These are phyloP conservation scores for Aegilops longissima DNA, from an alignment of 176 grass and related monocot species.

Conservation along the genomic window DNA sequence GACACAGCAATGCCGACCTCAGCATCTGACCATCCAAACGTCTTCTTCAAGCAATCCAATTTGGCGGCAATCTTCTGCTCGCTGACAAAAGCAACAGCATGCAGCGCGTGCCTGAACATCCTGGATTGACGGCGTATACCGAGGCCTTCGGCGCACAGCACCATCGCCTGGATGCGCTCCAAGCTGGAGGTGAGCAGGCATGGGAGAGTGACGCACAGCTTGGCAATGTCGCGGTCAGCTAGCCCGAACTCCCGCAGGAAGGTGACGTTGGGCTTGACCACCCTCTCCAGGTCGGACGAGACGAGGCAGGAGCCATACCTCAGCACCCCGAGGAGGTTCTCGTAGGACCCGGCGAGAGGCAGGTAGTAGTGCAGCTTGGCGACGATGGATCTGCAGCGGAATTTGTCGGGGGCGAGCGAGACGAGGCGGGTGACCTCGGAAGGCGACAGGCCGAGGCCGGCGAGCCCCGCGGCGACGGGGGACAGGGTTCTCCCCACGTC, in stretches of 20 bases:
- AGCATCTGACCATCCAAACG: not conserved
- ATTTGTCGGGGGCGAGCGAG: not conserved
- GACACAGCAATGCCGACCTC: not conserved
- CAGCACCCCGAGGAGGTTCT: not conserved
- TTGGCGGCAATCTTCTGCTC: not conserved
- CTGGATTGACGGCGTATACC: not conserved
- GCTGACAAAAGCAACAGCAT: not conserved
- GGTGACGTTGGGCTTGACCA: not conserved
- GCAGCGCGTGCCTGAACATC: not conserved
- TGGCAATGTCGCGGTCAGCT: not conserved
- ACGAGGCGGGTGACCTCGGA: conserved; percentile 5
- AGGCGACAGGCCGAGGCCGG: not conserved
- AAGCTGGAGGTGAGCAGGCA: not conserved
- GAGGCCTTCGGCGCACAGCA: not conserved
- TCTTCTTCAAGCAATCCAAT: not conserved
- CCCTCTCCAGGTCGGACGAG: not conserved
- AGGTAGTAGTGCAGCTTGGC: conserved; percentile 26
- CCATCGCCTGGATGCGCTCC: not conserved
- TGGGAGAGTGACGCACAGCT: not conserved
- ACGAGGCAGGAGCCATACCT: not conserved
- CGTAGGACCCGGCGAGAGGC: not conserved
- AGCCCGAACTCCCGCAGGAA: not conserved
- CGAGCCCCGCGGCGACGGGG: conserved; percentile 10
- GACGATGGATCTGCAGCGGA: not conserved
- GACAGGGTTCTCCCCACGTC: conserved; percentile 26